These are phyloP conservation scores for Sphenostylis stenocarpa DNA, from an alignment of 306 rosid genomes.

Conservation along the genomic window DNA sequence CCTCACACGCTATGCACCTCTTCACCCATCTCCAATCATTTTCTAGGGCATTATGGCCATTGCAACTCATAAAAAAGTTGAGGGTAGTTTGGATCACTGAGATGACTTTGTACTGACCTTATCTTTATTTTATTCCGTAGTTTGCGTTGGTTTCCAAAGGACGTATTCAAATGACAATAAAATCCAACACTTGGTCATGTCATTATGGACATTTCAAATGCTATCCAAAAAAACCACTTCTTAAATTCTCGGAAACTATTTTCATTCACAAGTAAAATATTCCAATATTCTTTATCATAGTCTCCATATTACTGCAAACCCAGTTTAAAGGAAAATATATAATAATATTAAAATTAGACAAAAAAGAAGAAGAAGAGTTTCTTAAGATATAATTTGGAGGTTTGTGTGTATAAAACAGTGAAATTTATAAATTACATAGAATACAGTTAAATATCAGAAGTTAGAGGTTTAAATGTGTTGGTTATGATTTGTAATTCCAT, in stretches of 20 bases:
- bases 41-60: conserved; percentile 47
- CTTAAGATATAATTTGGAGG: neutral
- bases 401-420: neutral
- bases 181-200: conserved; percentile 40
- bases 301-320: neutral
- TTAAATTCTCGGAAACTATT: neutral
- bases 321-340: neutral
- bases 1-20: conserved; percentile 25
- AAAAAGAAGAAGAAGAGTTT: too few relatives aligned
- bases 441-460: neutral
- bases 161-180: conserved; percentile 48
- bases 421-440: neutral
- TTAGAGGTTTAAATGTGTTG: neutral
- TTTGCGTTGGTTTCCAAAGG: conserved; percentile 59
- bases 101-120: conserved; percentile 84
- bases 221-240: neutral
- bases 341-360: neutral
- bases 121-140: conserved; percentile 79
- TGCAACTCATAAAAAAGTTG: conserved; percentile 26
- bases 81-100: conserved; percentile 71
- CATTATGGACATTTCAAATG: conserved; percentile 23
- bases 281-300: neutral
- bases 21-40: conserved; percentile 34
- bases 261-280: neutral
- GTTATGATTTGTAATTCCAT: neutral